phyloP scores from a whole-genome alignment of 169 alveolate species.

The Eimeria maxima region DNA sequence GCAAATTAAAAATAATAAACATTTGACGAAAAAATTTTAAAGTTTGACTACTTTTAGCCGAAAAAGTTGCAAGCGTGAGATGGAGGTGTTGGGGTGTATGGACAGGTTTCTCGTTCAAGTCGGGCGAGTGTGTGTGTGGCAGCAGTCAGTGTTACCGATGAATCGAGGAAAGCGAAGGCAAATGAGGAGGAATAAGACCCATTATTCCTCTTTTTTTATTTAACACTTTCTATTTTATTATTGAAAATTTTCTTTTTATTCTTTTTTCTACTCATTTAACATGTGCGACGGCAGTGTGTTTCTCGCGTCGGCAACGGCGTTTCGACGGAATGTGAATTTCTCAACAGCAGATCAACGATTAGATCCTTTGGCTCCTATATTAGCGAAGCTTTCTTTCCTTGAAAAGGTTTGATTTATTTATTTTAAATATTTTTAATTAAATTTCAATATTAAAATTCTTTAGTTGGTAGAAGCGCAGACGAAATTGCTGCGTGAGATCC shows the following conservation, averaged over 20 bases:
- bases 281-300: background rate
- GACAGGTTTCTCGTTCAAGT: background rate
- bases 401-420: background rate
- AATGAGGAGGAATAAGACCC: background rate
- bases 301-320: background rate
- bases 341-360: background rate
- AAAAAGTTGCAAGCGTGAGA: background rate
- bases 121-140: background rate
- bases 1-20: background rate
- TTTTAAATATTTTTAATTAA: background rate
- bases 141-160: background rate
- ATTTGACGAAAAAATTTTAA: background rate
- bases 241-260: background rate
- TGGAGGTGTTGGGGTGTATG: background rate
- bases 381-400: slow-evolving; percentile 9
- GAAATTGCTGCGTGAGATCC: background rate
- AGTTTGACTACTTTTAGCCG: background rate
- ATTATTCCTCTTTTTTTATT: background rate
- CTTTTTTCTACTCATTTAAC: background rate
- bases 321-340: background rate
- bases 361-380: slow-evolving; percentile 39
- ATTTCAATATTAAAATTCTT: background rate
- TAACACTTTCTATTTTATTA: background rate
- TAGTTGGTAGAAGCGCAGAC: slow-evolving; percentile 12
- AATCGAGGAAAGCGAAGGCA: background rate